These are phyloP conservation scores for Cryptosporidium parvum DNA, from an alignment of 169 alveolate species.

Conservation along the genomic window DNA sequence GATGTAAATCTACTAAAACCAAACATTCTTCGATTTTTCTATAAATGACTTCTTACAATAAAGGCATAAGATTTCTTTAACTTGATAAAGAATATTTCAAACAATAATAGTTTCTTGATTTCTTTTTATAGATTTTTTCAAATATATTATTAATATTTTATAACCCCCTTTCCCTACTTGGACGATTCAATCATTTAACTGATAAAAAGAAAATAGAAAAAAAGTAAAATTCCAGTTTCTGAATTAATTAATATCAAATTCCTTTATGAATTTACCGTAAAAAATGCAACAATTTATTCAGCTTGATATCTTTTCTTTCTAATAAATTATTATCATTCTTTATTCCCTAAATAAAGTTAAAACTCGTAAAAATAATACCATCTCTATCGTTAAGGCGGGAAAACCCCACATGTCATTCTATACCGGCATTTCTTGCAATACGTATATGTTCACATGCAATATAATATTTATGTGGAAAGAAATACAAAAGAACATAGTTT, in stretches of 20 bases:
- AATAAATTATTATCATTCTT: background rate
- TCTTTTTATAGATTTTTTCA: background rate
- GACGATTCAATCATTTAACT: background rate
- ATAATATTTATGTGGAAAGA: background rate
- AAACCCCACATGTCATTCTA: conserved; percentile 52
- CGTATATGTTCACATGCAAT: conserved; percentile 13
- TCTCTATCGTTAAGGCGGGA: conserved; percentile 25
- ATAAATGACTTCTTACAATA: background rate
- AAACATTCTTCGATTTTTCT: conserved; percentile 9
- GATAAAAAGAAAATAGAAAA: background rate
- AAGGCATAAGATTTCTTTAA: background rate
- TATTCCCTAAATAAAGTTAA: background rate
- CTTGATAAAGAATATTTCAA: background rate
- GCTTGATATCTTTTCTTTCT: background rate
- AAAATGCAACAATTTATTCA: background rate
- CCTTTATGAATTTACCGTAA: too few relatives aligned
- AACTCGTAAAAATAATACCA: conserved; percentile 16
- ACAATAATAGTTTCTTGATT: background rate
- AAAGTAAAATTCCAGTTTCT: background rate
- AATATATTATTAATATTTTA: background rate
- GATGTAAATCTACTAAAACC: conserved; percentile 71
- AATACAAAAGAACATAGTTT: background rate
- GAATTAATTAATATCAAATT: too few relatives aligned
- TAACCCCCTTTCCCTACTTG: background rate
- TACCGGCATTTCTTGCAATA: conserved; percentile 19